Percentiles rank a stretch among this genome's conserved stretches.
Conservation (phyloP, 495 filamentous ascomycete species). For the Trichoderma gamsii region DNA sequence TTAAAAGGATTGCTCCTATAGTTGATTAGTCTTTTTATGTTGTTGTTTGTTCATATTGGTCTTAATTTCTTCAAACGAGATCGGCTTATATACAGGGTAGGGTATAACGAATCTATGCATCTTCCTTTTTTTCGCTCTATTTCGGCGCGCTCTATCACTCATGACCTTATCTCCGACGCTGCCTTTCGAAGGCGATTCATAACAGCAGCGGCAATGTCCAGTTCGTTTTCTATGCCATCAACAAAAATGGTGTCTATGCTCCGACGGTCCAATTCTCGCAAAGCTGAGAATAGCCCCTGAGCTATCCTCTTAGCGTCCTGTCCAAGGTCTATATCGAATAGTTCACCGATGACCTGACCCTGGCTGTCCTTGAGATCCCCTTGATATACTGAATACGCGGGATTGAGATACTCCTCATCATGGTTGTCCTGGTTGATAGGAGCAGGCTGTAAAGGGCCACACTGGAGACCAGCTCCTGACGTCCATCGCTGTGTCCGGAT, state of each 20-base stretch:
- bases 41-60: neutral
- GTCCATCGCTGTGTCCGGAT: constrained; percentile 42
- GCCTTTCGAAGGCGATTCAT: constrained; percentile 96
- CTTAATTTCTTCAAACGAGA: neutral
- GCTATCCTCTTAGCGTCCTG: constrained; percentile 65
- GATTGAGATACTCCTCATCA: neutral
- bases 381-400: constrained; percentile 28
- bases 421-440: neutral
- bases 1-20: constrained; percentile 3
- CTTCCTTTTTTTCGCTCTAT: constrained; percentile 17
- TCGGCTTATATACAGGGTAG: constrained; percentile 12
- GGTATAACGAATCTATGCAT: constrained; percentile 14
- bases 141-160: constrained; percentile 14
- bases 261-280: constrained; percentile 75
- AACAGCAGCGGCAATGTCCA: constrained; percentile 81
- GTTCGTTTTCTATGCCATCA: constrained; percentile 78
- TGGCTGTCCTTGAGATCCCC: constrained; percentile 26
- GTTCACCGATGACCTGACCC: constrained; percentile 26
- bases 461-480: constrained; percentile 28
- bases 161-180: constrained; percentile 51
- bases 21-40: neutral
- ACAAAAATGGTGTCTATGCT: constrained; percentile 83
- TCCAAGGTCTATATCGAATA: constrained; percentile 62
- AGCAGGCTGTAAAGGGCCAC: constrained; percentile 12
- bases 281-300: constrained; percentile 75